These are phyloP conservation scores for Elsinoe batatas DNA, from an alignment of 2,329 filamentous ascomycete genomes.

Conservation along the genomic window DNA sequence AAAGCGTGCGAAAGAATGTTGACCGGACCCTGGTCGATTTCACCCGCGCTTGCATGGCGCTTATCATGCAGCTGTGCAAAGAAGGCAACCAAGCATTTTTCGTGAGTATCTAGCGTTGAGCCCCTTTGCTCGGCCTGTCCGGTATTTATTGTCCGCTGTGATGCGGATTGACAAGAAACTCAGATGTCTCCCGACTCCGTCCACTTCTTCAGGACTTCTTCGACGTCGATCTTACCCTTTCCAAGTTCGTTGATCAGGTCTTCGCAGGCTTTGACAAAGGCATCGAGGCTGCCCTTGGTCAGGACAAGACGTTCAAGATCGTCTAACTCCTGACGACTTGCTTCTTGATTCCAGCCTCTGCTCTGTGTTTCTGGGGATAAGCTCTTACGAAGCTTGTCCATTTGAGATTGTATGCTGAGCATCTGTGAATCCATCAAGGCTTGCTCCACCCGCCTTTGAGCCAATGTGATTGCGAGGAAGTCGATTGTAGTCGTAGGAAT, in stretches of 20 bases:
- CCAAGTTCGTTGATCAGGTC: slow-evolving; percentile 3
- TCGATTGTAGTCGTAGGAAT: slow-evolving; percentile 6
- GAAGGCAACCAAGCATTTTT: background rate
- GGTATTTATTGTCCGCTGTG: too few relatives aligned
- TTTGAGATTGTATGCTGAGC: slow-evolving; percentile 5
- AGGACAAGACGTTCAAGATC: background rate
- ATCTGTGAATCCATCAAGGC: slow-evolving; percentile 10
- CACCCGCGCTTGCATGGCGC: background rate
- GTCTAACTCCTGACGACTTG: background rate
- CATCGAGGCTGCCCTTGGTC: background rate
- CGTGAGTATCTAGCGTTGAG: background rate
- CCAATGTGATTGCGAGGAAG: slow-evolving; percentile 12
- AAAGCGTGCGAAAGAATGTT: background rate
- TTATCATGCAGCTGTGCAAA: background rate
- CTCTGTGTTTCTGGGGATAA: slow-evolving; percentile 9
- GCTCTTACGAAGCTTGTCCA: slow-evolving; percentile 6
- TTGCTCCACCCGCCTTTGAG: slow-evolving; percentile 7
- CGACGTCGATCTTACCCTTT: background rate
- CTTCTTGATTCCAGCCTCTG: background rate
- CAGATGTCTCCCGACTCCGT: background rate
- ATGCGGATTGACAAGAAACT: too few relatives aligned
- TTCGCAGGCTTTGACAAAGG: background rate
- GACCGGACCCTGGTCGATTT: background rate
- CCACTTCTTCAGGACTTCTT: background rate
- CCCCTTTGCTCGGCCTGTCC: too few relatives aligned